These are phyloP conservation scores for Uncinocarpus reesii DNA, from an alignment of 2,329 filamentous ascomycete species.

Conservation along the genomic window DNA sequence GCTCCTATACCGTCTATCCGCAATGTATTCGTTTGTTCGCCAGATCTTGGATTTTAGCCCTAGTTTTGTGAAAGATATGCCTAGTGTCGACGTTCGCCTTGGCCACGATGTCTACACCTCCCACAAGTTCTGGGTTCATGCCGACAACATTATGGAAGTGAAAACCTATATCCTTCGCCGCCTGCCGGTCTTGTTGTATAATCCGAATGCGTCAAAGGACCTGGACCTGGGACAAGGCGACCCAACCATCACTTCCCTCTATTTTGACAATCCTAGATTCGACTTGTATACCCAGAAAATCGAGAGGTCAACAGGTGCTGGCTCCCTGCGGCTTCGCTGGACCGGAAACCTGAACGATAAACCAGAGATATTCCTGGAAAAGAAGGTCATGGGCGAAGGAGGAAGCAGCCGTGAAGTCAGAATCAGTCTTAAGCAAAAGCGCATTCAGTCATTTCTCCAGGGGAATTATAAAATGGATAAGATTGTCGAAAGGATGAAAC, in stretches of 20 bases:
- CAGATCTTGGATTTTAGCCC: slow-evolving; percentile 51
- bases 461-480: slow-evolving; percentile 90
- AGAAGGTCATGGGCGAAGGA: slow-evolving; percentile 71
- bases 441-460: slow-evolving; percentile 74
- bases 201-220: slow-evolving; percentile 70
- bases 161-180: slow-evolving; percentile 90
- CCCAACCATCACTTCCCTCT: slow-evolving; percentile 86
- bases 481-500: slow-evolving; percentile 66
- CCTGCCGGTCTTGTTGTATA: slow-evolving; percentile 85
- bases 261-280: slow-evolving; percentile 85
- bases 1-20: slow-evolving; percentile 73
- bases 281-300: slow-evolving; percentile 80
- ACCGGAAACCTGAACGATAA: slow-evolving; percentile 71
- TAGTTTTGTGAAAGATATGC: slow-evolving; percentile 45
- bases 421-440: slow-evolving; percentile 87
- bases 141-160: slow-evolving; percentile 89
- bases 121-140: slow-evolving; percentile 94
- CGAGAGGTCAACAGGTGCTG: slow-evolving; percentile 60
- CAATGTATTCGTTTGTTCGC: slow-evolving; percentile 91
- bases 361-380: slow-evolving; percentile 75
- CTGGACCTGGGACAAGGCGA: slow-evolving; percentile 67
- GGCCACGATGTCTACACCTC: slow-evolving; percentile 64
- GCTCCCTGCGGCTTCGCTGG: slow-evolving; percentile 81
- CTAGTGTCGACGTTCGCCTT: slow-evolving; percentile 37
- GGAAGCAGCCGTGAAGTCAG: slow-evolving; percentile 68